Evolutionary conservation across 306 rosid species (phyloP).

Genomic region (Cercis canadensis): DNA sequence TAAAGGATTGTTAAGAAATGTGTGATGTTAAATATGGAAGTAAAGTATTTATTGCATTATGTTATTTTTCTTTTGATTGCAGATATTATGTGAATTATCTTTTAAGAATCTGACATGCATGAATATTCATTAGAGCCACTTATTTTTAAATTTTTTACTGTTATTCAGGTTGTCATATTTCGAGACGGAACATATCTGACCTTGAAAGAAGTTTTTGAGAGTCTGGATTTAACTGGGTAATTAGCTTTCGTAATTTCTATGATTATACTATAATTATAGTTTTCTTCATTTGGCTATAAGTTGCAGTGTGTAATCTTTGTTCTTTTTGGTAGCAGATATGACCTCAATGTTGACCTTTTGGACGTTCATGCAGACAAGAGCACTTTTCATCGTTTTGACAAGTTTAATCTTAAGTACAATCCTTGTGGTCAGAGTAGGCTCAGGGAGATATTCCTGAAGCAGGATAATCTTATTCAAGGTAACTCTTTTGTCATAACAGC

Average conservation of each 20-base stretch:
- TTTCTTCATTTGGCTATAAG: slow-evolving; percentile 3
- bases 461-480: slow-evolving; percentile 99
- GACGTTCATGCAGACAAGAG: slow-evolving; percentile 99
- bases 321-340: slow-evolving; percentile 69
- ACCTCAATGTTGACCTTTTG: slow-evolving; percentile 98
- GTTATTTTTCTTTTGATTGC: slow-evolving; percentile 16
- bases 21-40: background rate
- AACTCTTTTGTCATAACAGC: slow-evolving; percentile 25
- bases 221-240: slow-evolving; percentile 96
- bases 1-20: background rate
- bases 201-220: slow-evolving; percentile 96
- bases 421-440: slow-evolving; percentile 99
- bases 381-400: slow-evolving; percentile 99
- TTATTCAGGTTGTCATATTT: slow-evolving; percentile 91
- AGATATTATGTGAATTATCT: slow-evolving; percentile 3
- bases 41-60: background rate
- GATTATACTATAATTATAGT: slow-evolving; percentile 12
- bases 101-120: slow-evolving; percentile 21
- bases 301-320: slow-evolving; percentile 35
- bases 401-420: slow-evolving; percentile 96
- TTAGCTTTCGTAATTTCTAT: slow-evolving; percentile 20
- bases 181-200: slow-evolving; percentile 99
- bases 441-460: slow-evolving; percentile 96
- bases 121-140: slow-evolving; percentile 25
- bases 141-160: slow-evolving; percentile 26